These are phyloP conservation scores for Phylloporus sp. DNA, from an alignment of 768 basidiomycete species.

Conservation along the genomic window DNA sequence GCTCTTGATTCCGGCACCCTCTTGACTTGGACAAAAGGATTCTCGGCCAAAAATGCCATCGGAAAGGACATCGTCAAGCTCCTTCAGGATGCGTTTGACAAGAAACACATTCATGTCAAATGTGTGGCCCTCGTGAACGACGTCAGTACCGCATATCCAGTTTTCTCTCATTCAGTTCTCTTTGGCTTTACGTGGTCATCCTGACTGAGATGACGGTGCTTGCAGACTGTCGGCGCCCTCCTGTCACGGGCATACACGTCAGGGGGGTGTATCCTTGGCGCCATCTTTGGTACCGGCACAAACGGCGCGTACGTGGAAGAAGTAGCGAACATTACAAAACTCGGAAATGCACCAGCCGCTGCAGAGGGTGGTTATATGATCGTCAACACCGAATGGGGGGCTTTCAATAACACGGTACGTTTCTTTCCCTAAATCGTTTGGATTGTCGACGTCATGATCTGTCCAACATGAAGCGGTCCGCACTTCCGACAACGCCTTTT, in stretches of 20 bases:
- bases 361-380: constrained; percentile 77
- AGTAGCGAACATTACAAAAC: constrained; percentile 77
- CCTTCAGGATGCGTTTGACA: constrained; percentile 86
- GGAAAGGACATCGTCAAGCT: constrained; percentile 87
- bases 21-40: constrained; percentile 95
- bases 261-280: constrained; percentile 83
- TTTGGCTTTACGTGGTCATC: not conserved
- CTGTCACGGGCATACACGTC: constrained; percentile 91
- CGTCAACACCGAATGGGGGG: constrained; percentile 98
- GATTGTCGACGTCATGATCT: not conserved
- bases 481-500: constrained; percentile 82
- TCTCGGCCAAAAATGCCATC: constrained; percentile 84
- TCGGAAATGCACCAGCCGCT: constrained; percentile 57
- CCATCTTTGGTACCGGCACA: constrained; percentile 97
- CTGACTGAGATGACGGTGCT: constrained; percentile 7
- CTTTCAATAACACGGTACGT: constrained; percentile 87
- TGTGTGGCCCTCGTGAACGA: constrained; percentile 94
- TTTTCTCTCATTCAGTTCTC: not conserved
- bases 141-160: constrained; percentile 46
- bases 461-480: constrained; percentile 51
- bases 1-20: constrained; percentile 87
- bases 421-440: not conserved
- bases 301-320: constrained; percentile 97
- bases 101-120: constrained; percentile 87
- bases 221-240: constrained; percentile 90